Conservation (phyloP, 1,284 basidiomycete genomes). For the Leccinum ambiguum region DNA sequence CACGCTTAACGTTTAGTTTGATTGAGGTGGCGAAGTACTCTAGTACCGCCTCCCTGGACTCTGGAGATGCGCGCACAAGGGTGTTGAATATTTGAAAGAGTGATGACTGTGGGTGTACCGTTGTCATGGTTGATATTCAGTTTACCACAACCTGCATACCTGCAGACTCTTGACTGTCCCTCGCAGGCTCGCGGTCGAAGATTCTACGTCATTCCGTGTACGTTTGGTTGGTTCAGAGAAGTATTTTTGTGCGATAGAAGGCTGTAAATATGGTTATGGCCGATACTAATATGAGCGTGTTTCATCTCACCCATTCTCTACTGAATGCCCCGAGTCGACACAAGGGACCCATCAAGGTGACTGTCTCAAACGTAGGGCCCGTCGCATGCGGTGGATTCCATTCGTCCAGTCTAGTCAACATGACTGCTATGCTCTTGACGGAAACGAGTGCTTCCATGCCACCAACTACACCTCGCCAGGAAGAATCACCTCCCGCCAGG, state of each 20-base stretch:
- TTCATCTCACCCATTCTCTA: constrained; percentile 77
- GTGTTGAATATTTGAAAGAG: constrained; percentile 91
- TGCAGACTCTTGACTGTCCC: constrained; percentile 82
- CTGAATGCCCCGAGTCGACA: constrained; percentile 82
- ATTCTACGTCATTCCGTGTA: constrained; percentile 73
- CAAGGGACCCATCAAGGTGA: constrained; percentile 78
- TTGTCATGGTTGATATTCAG: constrained; percentile 9
- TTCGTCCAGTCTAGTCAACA: constrained; percentile 71
- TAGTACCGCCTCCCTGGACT: constrained; percentile 83
- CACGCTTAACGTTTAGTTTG: constrained; percentile 80
- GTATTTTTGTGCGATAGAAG: constrained; percentile 73
- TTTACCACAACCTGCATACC: constrained; percentile 38
- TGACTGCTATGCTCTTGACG: constrained; percentile 80
- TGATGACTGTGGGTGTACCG: constrained; percentile 48
- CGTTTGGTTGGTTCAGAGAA: constrained; percentile 85
- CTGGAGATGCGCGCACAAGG: constrained; percentile 81
- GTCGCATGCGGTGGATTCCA: constrained; percentile 67
- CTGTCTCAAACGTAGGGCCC: constrained; percentile 60
- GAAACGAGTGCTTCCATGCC: constrained; percentile 82
- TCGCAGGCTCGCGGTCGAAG: constrained; percentile 80
- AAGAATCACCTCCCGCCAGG: constrained; percentile 63
- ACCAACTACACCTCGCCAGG: constrained; percentile 85
- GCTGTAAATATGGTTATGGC: constrained; percentile 46
- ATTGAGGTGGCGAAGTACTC: constrained; percentile 79
- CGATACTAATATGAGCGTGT: background rate